Percentiles rank a stretch among this genome's conserved stretches.
Evolutionary conservation across 1,284 basidiomycete genomes (phyloP).

Genomic region (Austroboletus olivaceoglutinosus): DNA sequence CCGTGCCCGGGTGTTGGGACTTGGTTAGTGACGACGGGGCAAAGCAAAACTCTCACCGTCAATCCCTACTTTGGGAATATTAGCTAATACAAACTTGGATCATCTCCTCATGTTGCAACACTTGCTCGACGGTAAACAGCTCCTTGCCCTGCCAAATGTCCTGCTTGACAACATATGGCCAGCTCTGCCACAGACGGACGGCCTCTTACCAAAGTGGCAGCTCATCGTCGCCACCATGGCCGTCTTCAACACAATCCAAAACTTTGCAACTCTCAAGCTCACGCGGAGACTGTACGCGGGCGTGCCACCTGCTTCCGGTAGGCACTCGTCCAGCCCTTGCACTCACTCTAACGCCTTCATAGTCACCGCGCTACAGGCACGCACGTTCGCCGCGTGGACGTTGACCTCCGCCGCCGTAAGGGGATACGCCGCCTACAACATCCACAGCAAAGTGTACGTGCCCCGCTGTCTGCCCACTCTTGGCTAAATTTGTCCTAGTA

Average conservation of each 20-base stretch:
- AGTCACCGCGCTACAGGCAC: conserved; percentile 84
- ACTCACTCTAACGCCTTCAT: conserved; percentile 7
- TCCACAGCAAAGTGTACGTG: conserved; percentile 73
- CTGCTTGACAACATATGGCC: conserved; percentile 1
- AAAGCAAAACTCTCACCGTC: conserved; percentile 26
- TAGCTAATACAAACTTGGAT: conserved; percentile 22
- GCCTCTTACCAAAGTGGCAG: conserved; percentile 85
- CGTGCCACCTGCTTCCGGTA: conserved; percentile 48
- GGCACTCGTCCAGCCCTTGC: not conserved
- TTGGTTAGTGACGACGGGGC: conserved; percentile 9
- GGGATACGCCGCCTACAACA: conserved; percentile 83
- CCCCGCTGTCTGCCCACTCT: not conserved
- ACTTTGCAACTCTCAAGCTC: conserved; percentile 73
- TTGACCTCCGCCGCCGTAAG: conserved; percentile 79
- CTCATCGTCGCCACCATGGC: conserved; percentile 74
- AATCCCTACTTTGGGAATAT: conserved; percentile 24
- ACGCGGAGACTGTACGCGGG: conserved; percentile 76
- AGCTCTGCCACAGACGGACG: conserved; percentile 62
- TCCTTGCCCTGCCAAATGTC: not conserved
- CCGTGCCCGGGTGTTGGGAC: conserved; percentile 18
- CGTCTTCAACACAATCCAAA: conserved; percentile 83
- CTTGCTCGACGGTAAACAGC: conserved; percentile 24
- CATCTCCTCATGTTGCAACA: not conserved
- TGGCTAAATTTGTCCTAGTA: conserved; percentile 44
- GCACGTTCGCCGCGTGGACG: conserved; percentile 90